Percentiles rank a stretch among this genome's conserved stretches.
Conservation (phyloP, 306 rosid species). For the Gastrolobium villosum region DNA sequence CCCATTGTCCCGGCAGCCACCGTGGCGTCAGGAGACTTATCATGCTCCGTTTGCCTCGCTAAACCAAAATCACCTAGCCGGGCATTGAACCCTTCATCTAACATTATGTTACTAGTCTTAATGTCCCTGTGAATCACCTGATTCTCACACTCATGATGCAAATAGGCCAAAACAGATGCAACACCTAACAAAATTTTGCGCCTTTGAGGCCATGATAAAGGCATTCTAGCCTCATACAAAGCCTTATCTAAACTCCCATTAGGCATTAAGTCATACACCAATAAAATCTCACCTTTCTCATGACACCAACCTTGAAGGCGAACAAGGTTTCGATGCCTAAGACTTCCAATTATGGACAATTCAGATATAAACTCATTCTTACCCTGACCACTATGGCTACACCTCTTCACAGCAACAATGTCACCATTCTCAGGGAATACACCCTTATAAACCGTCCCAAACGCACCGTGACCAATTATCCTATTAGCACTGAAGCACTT, state of each 20-base stretch:
- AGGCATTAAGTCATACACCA: constrained; percentile 90
- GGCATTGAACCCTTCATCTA: constrained; percentile 92
- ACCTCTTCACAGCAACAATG: constrained; percentile 83
- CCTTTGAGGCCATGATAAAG: constrained; percentile 81
- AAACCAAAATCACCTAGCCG: constrained; percentile 85
- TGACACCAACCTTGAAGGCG: constrained; percentile 92
- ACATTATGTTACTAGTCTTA: constrained; percentile 86
- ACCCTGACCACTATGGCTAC: constrained; percentile 78
- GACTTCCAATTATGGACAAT: constrained; percentile 84
- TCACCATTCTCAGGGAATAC: constrained; percentile 73
- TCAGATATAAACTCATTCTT: constrained; percentile 85
- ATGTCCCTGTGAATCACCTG: constrained; percentile 90
- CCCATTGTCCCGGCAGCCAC: constrained; percentile 99
- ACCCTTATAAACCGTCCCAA: constrained; percentile 85
- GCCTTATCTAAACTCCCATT: constrained; percentile 94
- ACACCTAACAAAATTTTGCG: constrained; percentile 76
- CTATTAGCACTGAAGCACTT: constrained; percentile 74
- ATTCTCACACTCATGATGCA: constrained; percentile 92
- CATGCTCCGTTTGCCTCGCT: constrained; percentile 87
- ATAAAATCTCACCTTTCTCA: constrained; percentile 83
- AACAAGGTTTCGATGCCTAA: constrained; percentile 85
- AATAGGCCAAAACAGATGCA: constrained; percentile 82
- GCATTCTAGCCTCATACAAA: constrained; percentile 70
- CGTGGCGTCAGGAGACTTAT: constrained; percentile 89
- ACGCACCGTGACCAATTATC: constrained; percentile 86